Base-by-base conservation (phyloP, 2,329 filamentous ascomycete genomes). In the Aspergillus chevalieri region DNA sequence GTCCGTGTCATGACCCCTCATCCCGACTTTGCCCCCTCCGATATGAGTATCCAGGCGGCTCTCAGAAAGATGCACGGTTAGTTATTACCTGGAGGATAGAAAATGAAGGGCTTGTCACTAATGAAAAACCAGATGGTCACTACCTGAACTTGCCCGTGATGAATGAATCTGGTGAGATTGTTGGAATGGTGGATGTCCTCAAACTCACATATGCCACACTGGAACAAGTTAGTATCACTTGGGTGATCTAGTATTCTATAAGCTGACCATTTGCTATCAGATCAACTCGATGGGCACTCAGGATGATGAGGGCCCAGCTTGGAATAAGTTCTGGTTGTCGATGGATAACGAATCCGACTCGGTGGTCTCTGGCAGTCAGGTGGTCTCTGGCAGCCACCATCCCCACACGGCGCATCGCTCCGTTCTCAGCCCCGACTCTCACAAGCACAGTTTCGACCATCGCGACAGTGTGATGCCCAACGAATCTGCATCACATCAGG, bases 251-350 rank as follows among this genome's bases (percentile, higher is more conserved):
- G 2, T 7, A 9, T 14, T 33, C n/a, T 5, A 33, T 21, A 17
- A 22, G 33, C 52, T 58, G 34, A 54, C 19, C 26, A 7, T 39
- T 24, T 1, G 17, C n/a, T 33, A n/a, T 38, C 56, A 85, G 79
- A 84, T 86, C 65, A 97, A 97, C 76, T 90, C 89, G 51, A 97
- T 98, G 85, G 84, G 82, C 38, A 90, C 85, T 47, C 82, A 82
- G 39, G 92, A 95, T 65, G 89, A 83, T 60, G 93, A 98, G 72
- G 93, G 93, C 0, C 93, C 93, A 4, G 93, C 93, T 6, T 98
- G 93, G 93, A 97, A 96, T 77, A 98, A 97, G 72, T 98, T 98
- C 75, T 98, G 93, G 93, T 78, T 97, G 58, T 97, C 93, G 1
- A 84, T 98, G 61, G 83, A 97, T 69, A 84, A 94, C 61, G 92